Percentiles rank a stretch among this genome's conserved stretches.
These are phyloP conservation scores for Punctularia strigosozonata DNA, from an alignment of 768 basidiomycete genomes.

Conservation along the genomic window DNA sequence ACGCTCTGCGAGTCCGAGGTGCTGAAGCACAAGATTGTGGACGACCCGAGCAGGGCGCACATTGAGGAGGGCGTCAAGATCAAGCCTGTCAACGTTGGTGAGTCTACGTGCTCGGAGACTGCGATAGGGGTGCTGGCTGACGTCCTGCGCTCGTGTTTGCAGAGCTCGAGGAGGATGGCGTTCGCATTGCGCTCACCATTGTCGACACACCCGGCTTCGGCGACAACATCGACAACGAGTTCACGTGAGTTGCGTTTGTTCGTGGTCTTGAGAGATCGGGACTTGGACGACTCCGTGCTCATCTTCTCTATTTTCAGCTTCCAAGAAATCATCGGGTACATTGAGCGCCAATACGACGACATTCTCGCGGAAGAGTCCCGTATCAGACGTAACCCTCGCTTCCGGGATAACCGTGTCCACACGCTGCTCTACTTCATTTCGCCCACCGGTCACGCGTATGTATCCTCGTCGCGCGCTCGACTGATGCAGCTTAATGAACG, in stretches of 20 bases:
- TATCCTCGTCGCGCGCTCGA: slow-evolving; percentile 10
- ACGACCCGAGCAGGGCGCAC: slow-evolving; percentile 81
- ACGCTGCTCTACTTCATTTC: slow-evolving; percentile 97
- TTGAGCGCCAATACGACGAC: slow-evolving; percentile 98
- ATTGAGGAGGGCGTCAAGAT: slow-evolving; percentile 91
- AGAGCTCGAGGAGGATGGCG: slow-evolving; percentile 98
- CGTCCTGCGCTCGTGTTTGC: slow-evolving; percentile 3
- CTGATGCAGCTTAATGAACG: slow-evolving; percentile 2
- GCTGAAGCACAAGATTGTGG: slow-evolving; percentile 74
- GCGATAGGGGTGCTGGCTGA: slow-evolving; percentile 1
- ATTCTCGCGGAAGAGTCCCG: slow-evolving; percentile 97
- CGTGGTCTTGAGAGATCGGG: slow-evolving; percentile 20
- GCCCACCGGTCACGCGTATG: slow-evolving; percentile 94
- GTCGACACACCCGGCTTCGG: slow-evolving; percentile 99
- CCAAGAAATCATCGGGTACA: slow-evolving; percentile 91
- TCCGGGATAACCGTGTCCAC: slow-evolving; percentile 96
- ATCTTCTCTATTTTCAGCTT: slow-evolving; percentile 41
- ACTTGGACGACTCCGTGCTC: slow-evolving; percentile 2
- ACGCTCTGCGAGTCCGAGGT: slow-evolving; percentile 97
- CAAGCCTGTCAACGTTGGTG: slow-evolving; percentile 90
- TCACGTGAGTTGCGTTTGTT: slow-evolving; percentile 45
- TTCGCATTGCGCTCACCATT: slow-evolving; percentile 94
- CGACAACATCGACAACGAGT: slow-evolving; percentile 98
- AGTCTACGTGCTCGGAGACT: slow-evolving; percentile 15
- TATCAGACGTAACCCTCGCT: slow-evolving; percentile 98